Base-by-base conservation (phyloP, 2,329 filamentous ascomycete genomes). In the Hymenotorrendiella dingleyae region DNA sequence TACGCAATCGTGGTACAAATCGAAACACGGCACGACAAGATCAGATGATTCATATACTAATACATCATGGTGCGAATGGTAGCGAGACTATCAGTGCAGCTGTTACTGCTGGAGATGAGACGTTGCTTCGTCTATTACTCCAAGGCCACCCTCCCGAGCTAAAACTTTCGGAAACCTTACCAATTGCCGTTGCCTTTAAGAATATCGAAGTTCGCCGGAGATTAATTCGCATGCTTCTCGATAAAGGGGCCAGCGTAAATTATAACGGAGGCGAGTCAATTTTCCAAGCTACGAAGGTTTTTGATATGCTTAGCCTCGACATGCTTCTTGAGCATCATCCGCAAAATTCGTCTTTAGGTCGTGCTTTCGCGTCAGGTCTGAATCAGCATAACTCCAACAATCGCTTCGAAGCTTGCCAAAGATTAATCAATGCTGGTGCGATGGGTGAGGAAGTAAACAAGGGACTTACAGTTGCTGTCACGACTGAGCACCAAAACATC, bases 391-490 rank as follows among this genome's bases (percentile, higher is more conserved):
- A 34, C 11, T 26, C 36, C 4, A 14, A 28, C 8, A 33, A 20
- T 19, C 30, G 45, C 21, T 45, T 44, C 29, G 16, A 24, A 7
- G 41, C 42, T n/a, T 47, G 45, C 20, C 14, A 41, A 23, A 47
- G 24, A 27, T 24, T 47, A 11, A 28, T 47, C 4, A 11, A 41
- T 21, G 30, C 45, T 37, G 45, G 45, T 6, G 45, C 42, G 12
- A 28, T 14, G n/a, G 45, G 45, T 7, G 33, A 37, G 12, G 42
- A 30, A 34, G 45, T 47, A 11, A 42, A 47, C 28, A 42, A 35
- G 36, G 45, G 28, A 8, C 45, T 47, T 19, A 16, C 16, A 4
- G 19, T 42, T 22, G 45, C 36, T 12, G 14, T 47, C 6, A 40
- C 27, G 17, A 17, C 30, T 12, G 42, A 41, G 21, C n/a, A 28